Percentiles rank a stretch among this genome's conserved stretches.
Evolutionary conservation across 148 eudicot species (phyloP).

Genomic region (Rhododendron molle): DNA sequence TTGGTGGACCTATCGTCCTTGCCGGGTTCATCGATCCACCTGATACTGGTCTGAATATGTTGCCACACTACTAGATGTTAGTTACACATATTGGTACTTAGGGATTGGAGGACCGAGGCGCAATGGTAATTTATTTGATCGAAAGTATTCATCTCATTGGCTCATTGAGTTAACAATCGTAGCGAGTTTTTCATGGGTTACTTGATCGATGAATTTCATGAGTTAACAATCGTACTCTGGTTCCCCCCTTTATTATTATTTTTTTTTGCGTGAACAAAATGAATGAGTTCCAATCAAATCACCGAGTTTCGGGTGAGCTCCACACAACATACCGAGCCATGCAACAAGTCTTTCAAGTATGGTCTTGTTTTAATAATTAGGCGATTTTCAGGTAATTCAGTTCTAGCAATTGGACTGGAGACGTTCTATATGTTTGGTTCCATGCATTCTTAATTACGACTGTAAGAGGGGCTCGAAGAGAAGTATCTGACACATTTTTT

Average conservation of each 20-base stretch:
- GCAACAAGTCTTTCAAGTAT: neutral
- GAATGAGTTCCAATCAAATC: neutral
- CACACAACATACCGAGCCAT: neutral
- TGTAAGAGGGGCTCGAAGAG: too few relatives aligned
- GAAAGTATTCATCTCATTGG: neutral
- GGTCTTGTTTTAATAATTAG: neutral
- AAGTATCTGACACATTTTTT: too few relatives aligned
- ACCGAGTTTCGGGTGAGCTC: neutral
- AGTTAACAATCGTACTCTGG: too few relatives aligned
- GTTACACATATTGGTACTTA: neutral
- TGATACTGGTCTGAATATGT: slow-evolving; percentile 55
- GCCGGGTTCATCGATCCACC: slow-evolving; percentile 91
- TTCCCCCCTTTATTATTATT: too few relatives aligned
- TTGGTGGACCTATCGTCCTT: slow-evolving; percentile 63
- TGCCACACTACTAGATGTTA: neutral
- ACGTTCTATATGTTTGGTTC: neutral
- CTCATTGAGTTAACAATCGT: neutral
- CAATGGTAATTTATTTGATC: neutral
- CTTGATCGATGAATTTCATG: neutral
- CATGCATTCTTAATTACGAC: too few relatives aligned
- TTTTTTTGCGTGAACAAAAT: too few relatives aligned
- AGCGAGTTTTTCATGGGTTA: neutral
- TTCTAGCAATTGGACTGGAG: too few relatives aligned
- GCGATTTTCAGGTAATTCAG: neutral
- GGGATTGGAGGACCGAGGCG: neutral